phyloP scores from a whole-genome alignment of 2,329 filamentous ascomycete species.

The Phaeosphaeria sp. region DNA sequence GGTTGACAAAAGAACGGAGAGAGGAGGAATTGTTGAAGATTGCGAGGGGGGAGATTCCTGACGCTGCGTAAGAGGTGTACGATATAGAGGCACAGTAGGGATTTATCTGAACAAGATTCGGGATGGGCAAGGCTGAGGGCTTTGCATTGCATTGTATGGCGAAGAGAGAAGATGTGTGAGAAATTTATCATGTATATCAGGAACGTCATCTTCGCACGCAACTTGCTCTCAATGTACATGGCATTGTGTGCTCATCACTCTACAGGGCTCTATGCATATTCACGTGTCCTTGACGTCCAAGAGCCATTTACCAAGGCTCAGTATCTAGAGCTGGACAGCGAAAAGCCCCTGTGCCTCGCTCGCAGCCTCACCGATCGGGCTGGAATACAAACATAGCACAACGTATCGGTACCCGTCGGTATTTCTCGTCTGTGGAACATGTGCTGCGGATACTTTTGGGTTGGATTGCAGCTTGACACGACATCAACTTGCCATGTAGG shows the following conservation, averaged over 20 bases:
- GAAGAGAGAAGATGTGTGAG: too few relatives aligned
- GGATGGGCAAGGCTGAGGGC: neutral
- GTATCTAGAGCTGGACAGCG: too few relatives aligned
- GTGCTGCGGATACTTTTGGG: neutral
- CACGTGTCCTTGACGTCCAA: too few relatives aligned
- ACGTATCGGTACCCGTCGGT: neutral
- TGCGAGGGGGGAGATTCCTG: conserved; percentile 53
- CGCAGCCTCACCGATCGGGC: neutral
- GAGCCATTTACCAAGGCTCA: too few relatives aligned
- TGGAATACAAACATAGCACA: neutral
- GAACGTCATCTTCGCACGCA: too few relatives aligned
- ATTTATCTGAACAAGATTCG: too few relatives aligned
- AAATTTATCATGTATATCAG: too few relatives aligned
- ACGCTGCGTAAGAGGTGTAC: conserved; percentile 3
- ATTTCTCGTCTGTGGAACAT: neutral
- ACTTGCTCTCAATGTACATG: too few relatives aligned
- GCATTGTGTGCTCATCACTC: too few relatives aligned
- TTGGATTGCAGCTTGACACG: neutral
- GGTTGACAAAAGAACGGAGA: conserved; percentile 64
- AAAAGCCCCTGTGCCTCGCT: too few relatives aligned
- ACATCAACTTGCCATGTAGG: neutral
- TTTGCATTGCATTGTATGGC: too few relatives aligned
- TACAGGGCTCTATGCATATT: too few relatives aligned
- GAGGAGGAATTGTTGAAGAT: conserved; percentile 66
- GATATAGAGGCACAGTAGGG: neutral